Evolutionary conservation across 352 stramenopile species (phyloP), one percentile per base, ranked within the genome.

Genomic region (Phytophthora multivora): DNA sequence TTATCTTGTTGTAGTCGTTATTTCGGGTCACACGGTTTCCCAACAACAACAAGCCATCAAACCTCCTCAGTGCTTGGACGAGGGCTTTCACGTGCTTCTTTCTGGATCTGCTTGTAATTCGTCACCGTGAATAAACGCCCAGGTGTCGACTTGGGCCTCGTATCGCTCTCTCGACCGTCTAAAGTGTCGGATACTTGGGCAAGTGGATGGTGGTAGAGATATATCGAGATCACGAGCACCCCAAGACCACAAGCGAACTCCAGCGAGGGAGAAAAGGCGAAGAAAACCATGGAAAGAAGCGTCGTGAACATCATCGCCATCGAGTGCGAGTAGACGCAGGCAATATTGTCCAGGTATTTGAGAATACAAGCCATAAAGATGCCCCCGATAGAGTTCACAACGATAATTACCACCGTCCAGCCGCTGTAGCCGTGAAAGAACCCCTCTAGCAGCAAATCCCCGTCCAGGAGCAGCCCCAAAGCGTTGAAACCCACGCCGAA

Each of bases 241-340:
- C 79, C 72, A 21, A 96, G 71, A 0, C 88, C 88, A 50, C 88
- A 96, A 16, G 57, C 78, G 66, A 96, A 95, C 60, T 95, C 86
- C 23, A 95, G 71, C 41, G 86, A 90, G 16, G 84, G 84, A 11
- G 82, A 83, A 54, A 96, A 96, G 19, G 70, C 35, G 63, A 96
- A 93, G 50, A 96, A 94, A 26, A 96, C 26, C 73, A 96, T 94
- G 4, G 83, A 95, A 42, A 93, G 74, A 42, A 93, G 49, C 67
- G 88, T 93, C 43, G 88, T 96, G 46, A 96, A 74, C 80, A 95
- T 91, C 88, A 96, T 96, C 18, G 86, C 88, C 41, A 96, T 77
- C 33, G 85, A 85, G 59, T 96, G 83, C 28, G 84, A 81, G 71
- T 92, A 94, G 1, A 93, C 84, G 39, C 80, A 90, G 25, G 85